Evolutionary conservation across 441 rosid species (phyloP), one percentile per base, ranked within the genome.

Genomic region (Populus hybrid): DNA sequence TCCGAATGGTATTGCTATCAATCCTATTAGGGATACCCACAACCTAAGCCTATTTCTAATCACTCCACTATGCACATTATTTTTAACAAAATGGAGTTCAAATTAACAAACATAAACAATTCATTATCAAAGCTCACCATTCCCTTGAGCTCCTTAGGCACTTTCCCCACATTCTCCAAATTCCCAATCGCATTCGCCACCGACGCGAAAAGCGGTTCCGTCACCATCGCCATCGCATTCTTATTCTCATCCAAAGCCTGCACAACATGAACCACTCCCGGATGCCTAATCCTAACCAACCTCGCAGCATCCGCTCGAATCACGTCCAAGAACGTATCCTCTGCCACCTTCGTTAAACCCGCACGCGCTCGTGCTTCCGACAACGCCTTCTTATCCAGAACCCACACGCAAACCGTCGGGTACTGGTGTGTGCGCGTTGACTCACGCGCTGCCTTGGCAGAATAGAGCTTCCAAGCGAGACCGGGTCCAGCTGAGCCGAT

Each of bases 401-500:
- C 86, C 99, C 98, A 95, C 35, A 95, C 92, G 85, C 98, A 95
- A 70, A 94, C 98, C 9, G 82, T 86, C 3, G 97, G 94, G 65
- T 95, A 93, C 88, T 92, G 98, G 76, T 92, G 97, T 1, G 90
- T 83, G 34, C 91, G 94, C 66, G 94, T 71, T 59, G 90, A 80
- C 64, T 91, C 98, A 69, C 98, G 93, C 76, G 86, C 82, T 16
- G 90, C 91, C 87, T 84, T 90, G 19, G 94, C 98, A 0, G 94
- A 86, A 82, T 85, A 92, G 65, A 94, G 83, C 87, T 89, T 94
- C 98, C 98, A 94, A 18, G 91, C 93, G 32, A 93, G 87, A 3
- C 89, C 98, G 18, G 98, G 98, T 1, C 98, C 98, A 4, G 97
- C 94, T 24, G 98, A 93, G 69, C 99, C 98, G 91, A 95, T 92